Evolutionary conservation across 495 filamentous ascomycete genomes (phyloP), one percentile per base, ranked within the genome.

Genomic region (Aspergillus affinis): DNA sequence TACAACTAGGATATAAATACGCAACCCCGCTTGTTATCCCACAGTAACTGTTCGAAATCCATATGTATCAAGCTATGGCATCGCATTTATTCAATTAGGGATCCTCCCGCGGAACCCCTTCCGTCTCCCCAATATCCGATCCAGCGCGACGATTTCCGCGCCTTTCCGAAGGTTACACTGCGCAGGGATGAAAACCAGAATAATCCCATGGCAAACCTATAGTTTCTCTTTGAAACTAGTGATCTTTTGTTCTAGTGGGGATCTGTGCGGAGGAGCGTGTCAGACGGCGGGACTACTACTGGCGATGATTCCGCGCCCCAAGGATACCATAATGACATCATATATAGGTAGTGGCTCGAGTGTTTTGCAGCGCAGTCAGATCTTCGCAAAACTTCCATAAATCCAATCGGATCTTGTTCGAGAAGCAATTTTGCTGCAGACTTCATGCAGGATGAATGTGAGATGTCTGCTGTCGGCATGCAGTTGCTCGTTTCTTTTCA

Each of bases 71-170:
- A 26, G 23, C 23, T 4, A 26, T 26, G 23, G 23, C 23, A 26
- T 26, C 4, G 23, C 23, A 26, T 26, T 26, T 26, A 26, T 26
- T 26, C 23, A 26, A 26, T 4, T 26, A 26, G 2, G 23, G 23
- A 26, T 26, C 4, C 23, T 26, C 23, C 23, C 23, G 23, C 23
- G 23, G 23, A 4, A 4, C 23, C 30, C 2, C 12, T 62, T 70
- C 67, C 70, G 68, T 56, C 12, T 15, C 19, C 18, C 15, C 2
- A 46, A 18, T 50, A 57, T 54, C 65, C 67, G 69, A 57, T 44
- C 57, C 61, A 67, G 62, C 58, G 69, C 61, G 46, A n/a, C 17
- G 30, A 58, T 60, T 72, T 62, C 69, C 65, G 69, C 65, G 45
- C 32, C n/a, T 66, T 69, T 64, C 66, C 66, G 66, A 15, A 15